Evolutionary conservation across 306 rosid species (phyloP).

Genomic region (Mimosa bimucronata): DNA sequence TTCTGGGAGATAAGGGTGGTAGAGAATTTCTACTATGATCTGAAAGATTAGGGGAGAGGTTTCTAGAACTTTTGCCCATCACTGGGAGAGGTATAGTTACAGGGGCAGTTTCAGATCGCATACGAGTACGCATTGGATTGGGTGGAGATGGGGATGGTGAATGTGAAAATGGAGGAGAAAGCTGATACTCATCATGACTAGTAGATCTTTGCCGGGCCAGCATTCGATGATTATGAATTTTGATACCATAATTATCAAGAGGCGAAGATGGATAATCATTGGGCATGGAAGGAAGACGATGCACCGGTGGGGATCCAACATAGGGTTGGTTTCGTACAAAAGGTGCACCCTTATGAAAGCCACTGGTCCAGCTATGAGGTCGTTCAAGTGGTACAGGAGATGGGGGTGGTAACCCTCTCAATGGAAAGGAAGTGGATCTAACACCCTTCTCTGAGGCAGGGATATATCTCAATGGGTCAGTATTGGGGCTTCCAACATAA

Average conservation of each 20-base stretch:
- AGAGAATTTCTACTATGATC: constrained; percentile 76
- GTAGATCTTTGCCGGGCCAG: constrained; percentile 49
- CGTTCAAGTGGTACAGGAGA: constrained; percentile 52
- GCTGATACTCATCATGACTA: constrained; percentile 70
- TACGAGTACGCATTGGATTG: constrained; percentile 53
- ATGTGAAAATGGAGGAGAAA: constrained; percentile 86
- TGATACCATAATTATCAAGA: constrained; percentile 50
- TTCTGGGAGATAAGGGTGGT: constrained; percentile 83
- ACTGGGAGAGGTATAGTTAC: constrained; percentile 73
- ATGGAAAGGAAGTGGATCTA: constrained; percentile 60
- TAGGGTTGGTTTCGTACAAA: constrained; percentile 49
- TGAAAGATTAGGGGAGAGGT: constrained; percentile 70
- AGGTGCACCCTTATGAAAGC: constrained; percentile 65
- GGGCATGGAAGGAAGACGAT: constrained; percentile 58
- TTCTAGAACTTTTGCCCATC: constrained; percentile 56
- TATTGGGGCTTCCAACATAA: constrained; percentile 86
- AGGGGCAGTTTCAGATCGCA: constrained; percentile 76
- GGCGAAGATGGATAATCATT: constrained; percentile 66
- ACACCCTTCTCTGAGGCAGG: constrained; percentile 61
- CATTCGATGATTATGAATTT: constrained; percentile 49
- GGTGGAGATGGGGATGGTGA: constrained; percentile 69
- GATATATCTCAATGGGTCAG: constrained; percentile 73
- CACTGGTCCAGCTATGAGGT: constrained; percentile 82
- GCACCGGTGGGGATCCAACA: constrained; percentile 68
- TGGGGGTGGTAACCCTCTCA: constrained; percentile 56